Percentiles rank a stretch among this genome's conserved stretches.
Conservation (phyloP, 176 grass and related monocot species). For the Olyra latifolia region DNA sequence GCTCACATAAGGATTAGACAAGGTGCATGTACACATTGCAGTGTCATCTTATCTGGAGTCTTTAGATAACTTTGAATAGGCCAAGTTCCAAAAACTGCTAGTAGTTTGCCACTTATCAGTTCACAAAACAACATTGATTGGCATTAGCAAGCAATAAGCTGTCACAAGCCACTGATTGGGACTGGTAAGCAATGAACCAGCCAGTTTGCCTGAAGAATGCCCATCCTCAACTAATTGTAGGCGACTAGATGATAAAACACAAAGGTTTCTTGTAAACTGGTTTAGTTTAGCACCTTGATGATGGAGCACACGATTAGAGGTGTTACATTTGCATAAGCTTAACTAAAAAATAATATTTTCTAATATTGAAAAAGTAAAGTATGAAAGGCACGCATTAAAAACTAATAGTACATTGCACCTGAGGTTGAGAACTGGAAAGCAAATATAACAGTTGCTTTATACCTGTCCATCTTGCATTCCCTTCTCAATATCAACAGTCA, state of each 20-base stretch:
- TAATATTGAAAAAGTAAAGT: constrained; percentile 1
- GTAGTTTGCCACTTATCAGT: background rate
- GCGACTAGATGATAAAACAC: background rate
- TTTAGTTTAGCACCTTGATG: background rate
- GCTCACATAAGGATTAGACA: background rate
- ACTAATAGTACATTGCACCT: background rate
- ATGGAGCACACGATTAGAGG: background rate
- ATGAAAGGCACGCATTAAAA: background rate
- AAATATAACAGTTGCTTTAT: constrained; percentile 23
- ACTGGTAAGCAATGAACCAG: background rate
- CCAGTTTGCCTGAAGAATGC: background rate
- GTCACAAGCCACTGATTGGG: background rate
- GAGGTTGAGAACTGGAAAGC: background rate
- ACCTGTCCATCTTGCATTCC: constrained; percentile 99
- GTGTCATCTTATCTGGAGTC: background rate
- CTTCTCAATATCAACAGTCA: constrained; percentile 99
- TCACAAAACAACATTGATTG: constrained; percentile 8
- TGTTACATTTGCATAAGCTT: background rate
- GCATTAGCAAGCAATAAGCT: background rate
- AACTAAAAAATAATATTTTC: background rate
- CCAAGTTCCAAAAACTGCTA: background rate
- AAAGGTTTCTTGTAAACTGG: background rate
- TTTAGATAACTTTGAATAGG: background rate
- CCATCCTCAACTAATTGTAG: background rate
- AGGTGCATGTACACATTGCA: background rate